Conservation (phyloP, 2,329 filamentous ascomycete species). For the Sporothrix inflata region DNA sequence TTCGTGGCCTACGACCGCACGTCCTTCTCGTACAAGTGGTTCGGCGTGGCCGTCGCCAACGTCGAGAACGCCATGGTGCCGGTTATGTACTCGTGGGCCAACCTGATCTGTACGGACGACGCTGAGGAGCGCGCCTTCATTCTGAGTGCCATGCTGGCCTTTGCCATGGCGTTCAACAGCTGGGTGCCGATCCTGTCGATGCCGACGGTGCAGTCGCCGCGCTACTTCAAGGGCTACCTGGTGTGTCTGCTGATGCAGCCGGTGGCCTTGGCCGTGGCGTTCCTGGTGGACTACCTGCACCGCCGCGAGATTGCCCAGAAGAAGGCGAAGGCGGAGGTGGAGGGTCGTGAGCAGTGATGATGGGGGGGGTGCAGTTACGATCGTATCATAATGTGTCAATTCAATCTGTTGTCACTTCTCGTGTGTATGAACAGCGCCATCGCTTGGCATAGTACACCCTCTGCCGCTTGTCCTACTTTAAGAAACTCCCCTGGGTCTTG, state of each 20-base stretch:
- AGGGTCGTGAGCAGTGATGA: not conserved
- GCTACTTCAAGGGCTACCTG: constrained; percentile 39
- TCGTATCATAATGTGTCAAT: too few species aligned
- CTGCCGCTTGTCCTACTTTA: too few species aligned
- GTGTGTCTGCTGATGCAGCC: constrained; percentile 30
- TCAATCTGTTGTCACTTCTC: not conserved
- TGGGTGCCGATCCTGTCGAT: constrained; percentile 43
- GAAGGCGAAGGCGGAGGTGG: not conserved
- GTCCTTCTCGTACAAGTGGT: constrained; percentile 30
- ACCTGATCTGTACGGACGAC: constrained; percentile 44
- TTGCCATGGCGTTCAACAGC: constrained; percentile 45
- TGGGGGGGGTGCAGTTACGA: too few species aligned
- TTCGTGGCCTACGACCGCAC: constrained; percentile 23
- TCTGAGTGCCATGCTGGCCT: constrained; percentile 47
- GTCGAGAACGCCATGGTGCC: constrained; percentile 30
- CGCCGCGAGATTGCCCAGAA: not conserved
- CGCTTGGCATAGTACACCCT: too few species aligned
- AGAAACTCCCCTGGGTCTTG: constrained; percentile 22
- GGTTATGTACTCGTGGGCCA: constrained; percentile 42
- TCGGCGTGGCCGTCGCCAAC: constrained; percentile 28
- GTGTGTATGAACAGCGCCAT: too few species aligned
- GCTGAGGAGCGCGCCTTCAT: constrained; percentile 49
- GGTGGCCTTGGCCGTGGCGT: not conserved
- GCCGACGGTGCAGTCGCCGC: constrained; percentile 40
- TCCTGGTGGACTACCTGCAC: constrained; percentile 23